Conservation (phyloP, 768 basidiomycete species). For the Suillus subaureus region DNA sequence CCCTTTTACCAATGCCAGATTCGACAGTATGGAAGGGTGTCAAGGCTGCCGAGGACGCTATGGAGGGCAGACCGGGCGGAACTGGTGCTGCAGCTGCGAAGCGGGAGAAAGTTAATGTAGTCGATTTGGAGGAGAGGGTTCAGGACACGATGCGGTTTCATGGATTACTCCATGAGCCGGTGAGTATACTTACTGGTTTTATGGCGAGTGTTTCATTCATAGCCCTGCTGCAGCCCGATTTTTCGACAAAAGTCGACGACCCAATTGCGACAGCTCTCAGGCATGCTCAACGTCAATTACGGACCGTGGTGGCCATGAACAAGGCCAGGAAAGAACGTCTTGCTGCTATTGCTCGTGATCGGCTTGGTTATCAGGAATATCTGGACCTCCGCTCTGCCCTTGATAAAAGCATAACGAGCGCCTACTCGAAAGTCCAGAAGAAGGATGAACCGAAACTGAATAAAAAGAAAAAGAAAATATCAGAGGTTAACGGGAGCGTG, state of each 20-base stretch:
- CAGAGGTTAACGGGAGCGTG: slow-evolving; percentile 35
- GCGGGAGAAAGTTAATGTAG: slow-evolving; percentile 75
- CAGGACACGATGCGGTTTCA: slow-evolving; percentile 78
- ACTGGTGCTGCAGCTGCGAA: slow-evolving; percentile 77
- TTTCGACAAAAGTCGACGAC: slow-evolving; percentile 82
- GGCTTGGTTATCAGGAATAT: slow-evolving; percentile 92
- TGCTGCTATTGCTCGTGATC: slow-evolving; percentile 74
- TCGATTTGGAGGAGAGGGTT: slow-evolving; percentile 75
- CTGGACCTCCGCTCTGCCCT: slow-evolving; percentile 80
- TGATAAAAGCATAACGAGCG: slow-evolving; percentile 77
- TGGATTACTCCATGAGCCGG: slow-evolving; percentile 67
- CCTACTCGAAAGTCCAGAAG: slow-evolving; percentile 82
- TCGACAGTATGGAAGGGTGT: slow-evolving; percentile 69
- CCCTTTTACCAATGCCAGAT: slow-evolving; percentile 71
- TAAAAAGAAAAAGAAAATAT: slow-evolving; percentile 75
- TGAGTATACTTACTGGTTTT: slow-evolving; percentile 40
- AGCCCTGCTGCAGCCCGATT: slow-evolving; percentile 59
- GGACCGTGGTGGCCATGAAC: slow-evolving; percentile 77
- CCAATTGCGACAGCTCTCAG: slow-evolving; percentile 91
- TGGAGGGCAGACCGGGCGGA: slow-evolving; percentile 82
- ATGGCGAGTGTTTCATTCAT: slow-evolving; percentile 15
- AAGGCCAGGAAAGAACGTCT: slow-evolving; percentile 80
- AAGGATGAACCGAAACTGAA: slow-evolving; percentile 71
- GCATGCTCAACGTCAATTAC: slow-evolving; percentile 82
- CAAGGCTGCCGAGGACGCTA: slow-evolving; percentile 81